Percentiles rank a stretch among this genome's conserved stretches.
These are phyloP conservation scores for Durusdinium trenchii DNA, from an alignment of 73 alveolate genomes.

Conservation along the genomic window DNA sequence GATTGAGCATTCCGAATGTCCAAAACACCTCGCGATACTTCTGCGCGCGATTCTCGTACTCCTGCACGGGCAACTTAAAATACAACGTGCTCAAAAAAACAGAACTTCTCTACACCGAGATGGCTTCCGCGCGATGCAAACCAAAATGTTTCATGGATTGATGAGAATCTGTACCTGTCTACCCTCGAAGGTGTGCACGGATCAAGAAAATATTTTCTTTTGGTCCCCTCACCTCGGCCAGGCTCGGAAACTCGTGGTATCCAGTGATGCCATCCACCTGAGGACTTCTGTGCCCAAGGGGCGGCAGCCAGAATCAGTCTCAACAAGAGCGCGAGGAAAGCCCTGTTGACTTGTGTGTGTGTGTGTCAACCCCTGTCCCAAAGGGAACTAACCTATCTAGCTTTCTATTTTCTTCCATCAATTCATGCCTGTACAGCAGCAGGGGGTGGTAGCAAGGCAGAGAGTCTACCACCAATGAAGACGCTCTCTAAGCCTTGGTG, in stretches of 20 bases:
- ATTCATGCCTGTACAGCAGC: too few relatives aligned
- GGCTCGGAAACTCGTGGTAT: slow-evolving; percentile 48
- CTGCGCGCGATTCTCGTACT: slow-evolving; percentile 49
- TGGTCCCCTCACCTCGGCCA: slow-evolving; percentile 38
- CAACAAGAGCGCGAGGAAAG: not conserved
- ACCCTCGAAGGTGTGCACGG: not conserved
- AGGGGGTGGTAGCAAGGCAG: too few relatives aligned
- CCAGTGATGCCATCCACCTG: slow-evolving; percentile 85
- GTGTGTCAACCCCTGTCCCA: not conserved
- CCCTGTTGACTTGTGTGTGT: not conserved
- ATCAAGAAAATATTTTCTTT: too few relatives aligned
- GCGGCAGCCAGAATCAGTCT: not conserved
- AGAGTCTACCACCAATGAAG: too few relatives aligned
- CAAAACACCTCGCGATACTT: slow-evolving; percentile 43
- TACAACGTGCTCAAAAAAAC: not conserved
- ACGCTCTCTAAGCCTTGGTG: too few relatives aligned
- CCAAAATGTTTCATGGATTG: not conserved
- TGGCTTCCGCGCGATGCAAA: too few relatives aligned
- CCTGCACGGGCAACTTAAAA: not conserved
- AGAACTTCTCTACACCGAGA: not conserved
- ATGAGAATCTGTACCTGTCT: not conserved
- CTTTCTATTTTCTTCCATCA: too few relatives aligned
- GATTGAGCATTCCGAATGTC: too few relatives aligned
- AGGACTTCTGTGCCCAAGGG: not conserved
- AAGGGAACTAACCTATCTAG: too few relatives aligned